phyloP scores from a whole-genome alignment of 2,329 filamentous ascomycete species.

The Phialophora expanda region DNA sequence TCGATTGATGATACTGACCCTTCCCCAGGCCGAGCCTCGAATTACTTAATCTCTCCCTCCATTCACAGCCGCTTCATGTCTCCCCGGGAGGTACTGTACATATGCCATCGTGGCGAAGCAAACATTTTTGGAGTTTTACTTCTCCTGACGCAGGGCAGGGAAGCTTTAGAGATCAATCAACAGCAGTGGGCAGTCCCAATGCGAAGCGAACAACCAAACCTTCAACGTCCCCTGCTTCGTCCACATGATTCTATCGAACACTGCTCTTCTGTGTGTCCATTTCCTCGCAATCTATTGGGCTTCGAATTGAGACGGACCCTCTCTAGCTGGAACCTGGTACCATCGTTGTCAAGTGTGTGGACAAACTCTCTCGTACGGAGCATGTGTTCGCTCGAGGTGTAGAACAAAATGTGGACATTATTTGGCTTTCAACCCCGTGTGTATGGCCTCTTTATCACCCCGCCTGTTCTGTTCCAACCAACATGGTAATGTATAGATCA shows the following conservation, averaged over 20 bases:
- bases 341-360: not conserved
- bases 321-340: not conserved
- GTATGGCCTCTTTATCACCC: not conserved
- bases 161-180: not conserved
- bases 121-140: conserved; percentile 1
- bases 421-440: not conserved
- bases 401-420: not conserved
- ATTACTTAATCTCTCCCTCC: conserved; percentile 37
- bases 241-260: not conserved
- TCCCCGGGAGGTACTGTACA: conserved; percentile 21
- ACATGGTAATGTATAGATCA: not conserved
- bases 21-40: conserved; percentile 31
- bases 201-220: not conserved
- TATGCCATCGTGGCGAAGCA: conserved; percentile 1
- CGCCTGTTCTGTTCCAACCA: not conserved
- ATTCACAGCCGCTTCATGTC: not conserved
- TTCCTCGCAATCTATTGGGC: not conserved
- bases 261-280: not conserved
- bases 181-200: conserved; percentile 7
- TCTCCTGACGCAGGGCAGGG: not conserved
- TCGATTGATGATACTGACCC: conserved; percentile 16
- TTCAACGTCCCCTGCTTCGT: not conserved
- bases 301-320: not conserved
- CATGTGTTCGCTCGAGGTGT: not conserved
- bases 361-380: not conserved